Base-by-base conservation (phyloP, 2,329 filamentous ascomycete species). In the Didymella lethalis region DNA sequence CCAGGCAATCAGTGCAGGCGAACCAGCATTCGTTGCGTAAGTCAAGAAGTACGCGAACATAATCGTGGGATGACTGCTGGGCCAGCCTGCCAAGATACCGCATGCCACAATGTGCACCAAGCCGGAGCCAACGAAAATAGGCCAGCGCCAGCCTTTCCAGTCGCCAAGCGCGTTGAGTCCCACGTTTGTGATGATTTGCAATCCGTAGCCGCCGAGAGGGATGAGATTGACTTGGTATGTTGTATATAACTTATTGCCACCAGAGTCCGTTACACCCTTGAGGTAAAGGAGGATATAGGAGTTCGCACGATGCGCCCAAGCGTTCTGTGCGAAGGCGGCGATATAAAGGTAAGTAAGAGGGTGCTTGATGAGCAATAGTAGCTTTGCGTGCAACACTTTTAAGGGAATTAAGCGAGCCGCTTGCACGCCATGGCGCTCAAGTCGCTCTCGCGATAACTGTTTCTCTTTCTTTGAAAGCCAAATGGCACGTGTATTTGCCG, bases 221-320 rank as follows among this genome's bases (percentile, higher is more conserved):
- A 63, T 63, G 23, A 63, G 53, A 18, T 63, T 63, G 49, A 61
- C 57, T 44, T 53, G 54, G 31, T 61, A 63, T 10, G 57, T 61
- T 11, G 57, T 54, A 41, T 57, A 63, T 1, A 61, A 43, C 2
- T 47, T 46, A 16, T 41, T 48, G 29, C 61, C 61, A 18, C 54
- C 41, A 28, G 12, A 36, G 18, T 52, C 41, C 2, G 48, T 51
- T 14, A 63, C 53, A 26, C 46, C 57, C 18, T 61, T 63, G 7
- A 61, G 57, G 28, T 63, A 63, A 1, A 63, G 57, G 0, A 63
- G 54, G 16, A 63, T 60, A 31, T 60, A 63, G 1, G 61, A 57
- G 50, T 61, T 61, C 14, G 57, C 61, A 16, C 61, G 61, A 31
- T 63, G 57, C n/a, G 53, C 48, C 57, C 61, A 63, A 7, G 57